Base-by-base conservation (phyloP, 352 stramenopile genomes). In the Albugo candida region DNA sequence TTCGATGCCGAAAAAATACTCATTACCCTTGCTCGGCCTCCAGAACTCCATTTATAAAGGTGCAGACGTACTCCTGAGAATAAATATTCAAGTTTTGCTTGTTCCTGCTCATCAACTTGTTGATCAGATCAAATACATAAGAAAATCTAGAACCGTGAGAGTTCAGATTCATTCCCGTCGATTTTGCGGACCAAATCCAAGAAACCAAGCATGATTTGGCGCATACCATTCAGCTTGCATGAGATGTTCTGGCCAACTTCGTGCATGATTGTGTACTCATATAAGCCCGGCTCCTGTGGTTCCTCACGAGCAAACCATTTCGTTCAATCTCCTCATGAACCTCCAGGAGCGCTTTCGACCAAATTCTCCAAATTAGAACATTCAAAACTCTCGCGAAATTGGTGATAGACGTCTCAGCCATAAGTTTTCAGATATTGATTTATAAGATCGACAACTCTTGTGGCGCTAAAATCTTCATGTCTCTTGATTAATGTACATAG, bases 1-100 rank as follows among this genome's bases (percentile, higher is more conserved):
- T 88, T 87, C 31, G 73, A 89, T 34, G 79, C 79, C 18, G 76
- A 89, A 47, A 92, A 92, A n/a, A 92, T 56, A 42, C 76, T 92
- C 13, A 92, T 67, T 34, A 92, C 63, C 70, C 85, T 86, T 20
- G 74, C 74, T 51, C 86, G 83, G 41, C 83, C 77, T 38, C 61
- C 61, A 56, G 73, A 88, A 39, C 69, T 65, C 74, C 70, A 85
- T 49, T 82, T 67, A 49, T 84, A 89, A 20, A 76, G 47, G 63
- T 60, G 10, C 74, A 73, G 31, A 88, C 70, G 44, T 73, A 89
- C 60, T 92, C 76, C 60, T 92, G 79, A 5, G 76, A 88, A 13
- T 77, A 77, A 42, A 92, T 70, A 17, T 91, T 70, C 36, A 85
- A 52, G 40, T 71, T 66, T 31, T 91, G 52, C 27, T 79, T 78